A percentile compares a stretch with the other conserved stretches of the same genome.
Evolutionary conservation across 1,284 basidiomycete genomes (phyloP).

Genomic region (Microbotryum violaceum): DNA sequence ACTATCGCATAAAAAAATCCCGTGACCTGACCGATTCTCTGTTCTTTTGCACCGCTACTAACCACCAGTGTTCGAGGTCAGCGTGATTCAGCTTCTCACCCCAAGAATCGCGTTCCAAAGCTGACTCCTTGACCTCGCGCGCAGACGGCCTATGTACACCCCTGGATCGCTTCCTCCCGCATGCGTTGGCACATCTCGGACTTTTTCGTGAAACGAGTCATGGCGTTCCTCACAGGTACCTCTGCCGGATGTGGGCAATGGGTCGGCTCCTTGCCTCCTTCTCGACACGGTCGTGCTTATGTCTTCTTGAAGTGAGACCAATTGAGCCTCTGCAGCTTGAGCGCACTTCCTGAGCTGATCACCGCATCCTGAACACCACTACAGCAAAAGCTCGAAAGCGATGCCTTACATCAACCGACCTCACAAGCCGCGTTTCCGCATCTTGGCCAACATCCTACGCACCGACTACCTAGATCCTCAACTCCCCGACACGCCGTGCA

Average conservation of each 20-base stretch:
- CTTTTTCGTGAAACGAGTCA: slow-evolving; percentile 54
- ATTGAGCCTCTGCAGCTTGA: neutral
- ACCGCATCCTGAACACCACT: neutral
- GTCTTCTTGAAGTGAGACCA: slow-evolving; percentile 47
- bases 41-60: neutral
- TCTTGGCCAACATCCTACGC: slow-evolving; percentile 46
- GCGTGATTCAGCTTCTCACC: neutral
- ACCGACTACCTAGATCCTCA: slow-evolving; percentile 52
- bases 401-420: slow-evolving; percentile 58
- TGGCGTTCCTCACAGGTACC: slow-evolving; percentile 55
- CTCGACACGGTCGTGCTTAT: slow-evolving; percentile 53
- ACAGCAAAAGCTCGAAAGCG: slow-evolving; percentile 48
- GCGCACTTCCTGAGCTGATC: neutral
- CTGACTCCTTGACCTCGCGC: neutral
- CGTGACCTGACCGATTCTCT: too few relatives aligned
- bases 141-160: slow-evolving; percentile 43
- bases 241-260: slow-evolving; percentile 59
- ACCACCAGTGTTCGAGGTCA: neutral
- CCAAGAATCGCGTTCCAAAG: neutral
- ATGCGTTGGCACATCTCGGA: slow-evolving; percentile 60
- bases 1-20: too few relatives aligned
- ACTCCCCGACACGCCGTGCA: neutral
- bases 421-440: slow-evolving; percentile 46
- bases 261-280: slow-evolving; percentile 55
- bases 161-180: slow-evolving; percentile 53